These are phyloP conservation scores for Geotrichum restrictum DNA, from an alignment of 1,139 yeast genomes.

Conservation along the genomic window DNA sequence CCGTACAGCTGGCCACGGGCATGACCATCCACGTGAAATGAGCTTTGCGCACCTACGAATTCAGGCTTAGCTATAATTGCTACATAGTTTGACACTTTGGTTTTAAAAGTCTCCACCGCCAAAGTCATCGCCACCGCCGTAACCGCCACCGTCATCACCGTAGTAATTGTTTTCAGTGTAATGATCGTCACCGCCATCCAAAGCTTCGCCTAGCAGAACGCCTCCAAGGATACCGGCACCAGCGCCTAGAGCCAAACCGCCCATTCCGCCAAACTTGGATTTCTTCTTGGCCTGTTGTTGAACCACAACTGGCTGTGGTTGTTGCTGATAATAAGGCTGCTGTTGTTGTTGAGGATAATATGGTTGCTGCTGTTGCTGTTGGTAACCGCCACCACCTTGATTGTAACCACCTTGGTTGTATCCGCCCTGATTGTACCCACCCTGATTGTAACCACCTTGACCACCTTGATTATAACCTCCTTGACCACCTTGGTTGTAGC, in stretches of 20 bases:
- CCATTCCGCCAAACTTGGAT: slow-evolving; percentile 40
- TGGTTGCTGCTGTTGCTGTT: slow-evolving; percentile 10
- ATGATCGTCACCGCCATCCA: slow-evolving; percentile 31
- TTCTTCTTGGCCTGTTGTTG: slow-evolving; percentile 34
- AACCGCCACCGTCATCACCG: slow-evolving; percentile 25
- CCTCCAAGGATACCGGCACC: slow-evolving; percentile 84
- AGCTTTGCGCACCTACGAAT: too few relatives aligned
- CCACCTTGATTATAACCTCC: too few relatives aligned
- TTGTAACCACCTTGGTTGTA: slow-evolving; percentile 12
- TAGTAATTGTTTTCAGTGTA: slow-evolving; percentile 34
- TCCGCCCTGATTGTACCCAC: slow-evolving; percentile 8
- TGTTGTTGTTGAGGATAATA: slow-evolving; percentile 13
- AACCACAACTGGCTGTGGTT: slow-evolving; percentile 32
- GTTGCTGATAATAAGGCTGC: slow-evolving; percentile 17
- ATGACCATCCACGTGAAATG: too few relatives aligned
- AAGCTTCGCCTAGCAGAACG: slow-evolving; percentile 50
- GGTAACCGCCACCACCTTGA: slow-evolving; percentile 21
- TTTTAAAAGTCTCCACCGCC: slow-evolving; percentile 6
- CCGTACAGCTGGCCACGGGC: too few relatives aligned
- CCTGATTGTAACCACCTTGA: slow-evolving; percentile 8
- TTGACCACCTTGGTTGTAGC: background rate
- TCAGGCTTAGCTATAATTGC: too few relatives aligned
- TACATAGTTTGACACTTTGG: too few relatives aligned
- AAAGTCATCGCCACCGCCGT: slow-evolving; percentile 21
- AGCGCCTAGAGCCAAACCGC: slow-evolving; percentile 62